phyloP scores from a whole-genome alignment of 2,329 filamentous ascomycete genomes.

The Ophiostoma sp. region DNA sequence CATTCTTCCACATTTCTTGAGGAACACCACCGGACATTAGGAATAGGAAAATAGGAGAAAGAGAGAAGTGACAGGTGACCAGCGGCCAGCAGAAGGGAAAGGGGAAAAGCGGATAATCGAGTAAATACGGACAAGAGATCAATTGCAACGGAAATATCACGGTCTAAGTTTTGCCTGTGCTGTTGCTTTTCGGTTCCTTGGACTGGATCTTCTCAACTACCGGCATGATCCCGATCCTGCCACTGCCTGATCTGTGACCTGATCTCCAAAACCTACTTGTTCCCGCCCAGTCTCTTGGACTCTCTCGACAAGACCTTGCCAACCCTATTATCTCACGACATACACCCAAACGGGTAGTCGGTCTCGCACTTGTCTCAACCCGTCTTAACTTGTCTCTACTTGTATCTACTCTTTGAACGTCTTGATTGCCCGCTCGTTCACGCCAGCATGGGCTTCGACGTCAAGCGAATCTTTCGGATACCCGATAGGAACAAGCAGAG shows the following conservation, averaged over 20 bases:
- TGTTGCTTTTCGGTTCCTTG: not conserved
- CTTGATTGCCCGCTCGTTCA: not conserved
- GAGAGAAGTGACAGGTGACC: no score
- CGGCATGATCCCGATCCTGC: slow-evolving; percentile 9
- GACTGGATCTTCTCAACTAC: not conserved
- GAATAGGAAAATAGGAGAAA: slow-evolving; percentile 8
- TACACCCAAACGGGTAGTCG: not conserved
- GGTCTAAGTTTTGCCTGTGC: not conserved
- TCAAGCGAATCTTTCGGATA: slow-evolving; percentile 25
- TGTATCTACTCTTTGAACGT: not conserved
- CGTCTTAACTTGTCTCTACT: not conserved
- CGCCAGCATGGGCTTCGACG: slow-evolving; percentile 26
- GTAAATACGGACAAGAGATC: not conserved
- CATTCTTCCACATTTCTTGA: slow-evolving; percentile 7
- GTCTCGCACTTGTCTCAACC: not conserved
- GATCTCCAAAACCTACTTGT: not conserved
- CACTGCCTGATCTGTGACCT: not conserved
- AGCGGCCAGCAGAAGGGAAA: no score
- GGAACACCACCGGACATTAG: not conserved
- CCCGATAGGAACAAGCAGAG: slow-evolving; percentile 20
- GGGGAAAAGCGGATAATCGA: not conserved
- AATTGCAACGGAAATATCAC: not conserved
- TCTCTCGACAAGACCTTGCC: not conserved
- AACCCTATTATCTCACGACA: not conserved
- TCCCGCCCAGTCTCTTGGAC: not conserved